Conservation (phyloP, 768 basidiomycete species). For the Boletus subcaerulescens region DNA sequence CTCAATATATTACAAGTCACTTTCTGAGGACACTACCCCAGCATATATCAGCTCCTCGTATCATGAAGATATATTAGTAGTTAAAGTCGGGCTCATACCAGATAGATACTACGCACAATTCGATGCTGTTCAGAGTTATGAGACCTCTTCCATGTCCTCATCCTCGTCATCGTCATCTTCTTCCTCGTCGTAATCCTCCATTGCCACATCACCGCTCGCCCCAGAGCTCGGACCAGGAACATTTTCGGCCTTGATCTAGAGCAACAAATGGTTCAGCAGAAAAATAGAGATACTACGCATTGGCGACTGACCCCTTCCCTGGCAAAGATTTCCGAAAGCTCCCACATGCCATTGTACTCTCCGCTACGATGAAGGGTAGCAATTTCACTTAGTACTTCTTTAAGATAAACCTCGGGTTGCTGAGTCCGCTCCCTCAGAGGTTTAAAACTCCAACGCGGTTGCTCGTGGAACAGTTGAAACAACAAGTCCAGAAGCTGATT, state of each 20-base stretch:
- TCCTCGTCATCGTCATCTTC: conserved; percentile 51
- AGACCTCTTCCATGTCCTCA: conserved; percentile 71
- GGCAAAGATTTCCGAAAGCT: conserved; percentile 71
- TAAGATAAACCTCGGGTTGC: conserved; percentile 85
- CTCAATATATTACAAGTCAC: too few relatives aligned
- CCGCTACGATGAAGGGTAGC: conserved; percentile 76
- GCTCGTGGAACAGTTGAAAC: conserved; percentile 73
- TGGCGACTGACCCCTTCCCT: conserved; percentile 50
- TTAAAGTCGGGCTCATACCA: too few relatives aligned
- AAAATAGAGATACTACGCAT: neutral
- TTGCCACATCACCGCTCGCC: conserved; percentile 21
- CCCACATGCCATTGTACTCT: conserved; percentile 78
- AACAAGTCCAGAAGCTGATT: conserved; percentile 85
- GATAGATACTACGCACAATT: neutral
- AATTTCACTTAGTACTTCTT: conserved; percentile 76
- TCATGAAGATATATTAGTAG: too few relatives aligned
- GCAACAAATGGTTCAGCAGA: conserved; percentile 1
- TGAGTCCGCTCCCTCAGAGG: conserved; percentile 74
- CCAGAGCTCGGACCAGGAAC: conserved; percentile 39
- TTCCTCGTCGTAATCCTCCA: conserved; percentile 46
- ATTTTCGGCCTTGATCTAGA: conserved; percentile 46
- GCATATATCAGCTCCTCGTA: too few relatives aligned
- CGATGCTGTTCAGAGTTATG: conserved; percentile 31
- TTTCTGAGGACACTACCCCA: too few relatives aligned
- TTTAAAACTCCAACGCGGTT: conserved; percentile 80